These are phyloP conservation scores for Tubosaeta sp. DNA, from an alignment of 768 basidiomycete genomes.

Conservation along the genomic window DNA sequence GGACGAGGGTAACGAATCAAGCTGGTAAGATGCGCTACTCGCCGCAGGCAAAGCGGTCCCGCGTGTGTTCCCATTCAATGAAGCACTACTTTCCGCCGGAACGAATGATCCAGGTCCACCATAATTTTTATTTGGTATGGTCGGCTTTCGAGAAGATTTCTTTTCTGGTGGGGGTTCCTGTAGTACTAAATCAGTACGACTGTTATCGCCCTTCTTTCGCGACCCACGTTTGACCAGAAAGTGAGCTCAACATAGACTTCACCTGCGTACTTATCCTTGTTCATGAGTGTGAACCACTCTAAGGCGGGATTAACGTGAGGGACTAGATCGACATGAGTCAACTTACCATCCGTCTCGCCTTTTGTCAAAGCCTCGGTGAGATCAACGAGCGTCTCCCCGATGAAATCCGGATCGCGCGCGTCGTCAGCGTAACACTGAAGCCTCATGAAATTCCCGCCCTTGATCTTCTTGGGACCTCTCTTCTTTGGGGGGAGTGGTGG, in stretches of 20 bases:
- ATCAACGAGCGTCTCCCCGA: constrained; percentile 88
- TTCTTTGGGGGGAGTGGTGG: constrained; percentile 71
- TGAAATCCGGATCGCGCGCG: constrained; percentile 89
- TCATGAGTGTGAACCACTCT: constrained; percentile 93
- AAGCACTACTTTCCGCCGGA: constrained; percentile 39
- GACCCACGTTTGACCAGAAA: constrained; percentile 87
- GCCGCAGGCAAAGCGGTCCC: constrained; percentile 4
- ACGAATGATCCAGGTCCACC: constrained; percentile 76
- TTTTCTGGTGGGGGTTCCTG: constrained; percentile 80
- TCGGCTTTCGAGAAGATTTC: constrained; percentile 47
- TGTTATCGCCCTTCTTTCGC: neutral
- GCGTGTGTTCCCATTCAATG: constrained; percentile 22
- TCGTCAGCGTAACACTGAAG: constrained; percentile 94
- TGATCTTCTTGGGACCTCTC: constrained; percentile 46
- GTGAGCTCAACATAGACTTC: constrained; percentile 96
- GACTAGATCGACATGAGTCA: neutral
- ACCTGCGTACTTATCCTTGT: constrained; percentile 91
- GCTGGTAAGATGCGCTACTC: constrained; percentile 34
- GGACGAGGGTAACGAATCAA: constrained; percentile 56
- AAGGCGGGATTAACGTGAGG: constrained; percentile 13
- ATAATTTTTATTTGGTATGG: constrained; percentile 57
- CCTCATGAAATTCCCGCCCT: constrained; percentile 71
- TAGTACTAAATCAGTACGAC: constrained; percentile 5
- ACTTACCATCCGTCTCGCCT: constrained; percentile 94
- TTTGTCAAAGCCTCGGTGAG: constrained; percentile 87